phyloP scores from a whole-genome alignment of 2,329 filamentous ascomycete genomes.

The Endoconidiophora polonica region DNA sequence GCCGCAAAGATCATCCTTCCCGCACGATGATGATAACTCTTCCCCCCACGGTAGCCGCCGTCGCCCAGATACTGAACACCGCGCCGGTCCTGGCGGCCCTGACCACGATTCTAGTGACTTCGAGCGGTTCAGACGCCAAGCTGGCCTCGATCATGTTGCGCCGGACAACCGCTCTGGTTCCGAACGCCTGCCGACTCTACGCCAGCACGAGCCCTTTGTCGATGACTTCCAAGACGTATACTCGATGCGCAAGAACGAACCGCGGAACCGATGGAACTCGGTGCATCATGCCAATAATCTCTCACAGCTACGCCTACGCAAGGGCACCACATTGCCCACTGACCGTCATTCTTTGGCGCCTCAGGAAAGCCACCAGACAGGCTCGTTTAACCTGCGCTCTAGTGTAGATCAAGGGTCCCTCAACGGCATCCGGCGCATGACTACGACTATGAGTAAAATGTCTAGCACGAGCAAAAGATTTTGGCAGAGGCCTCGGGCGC shows the following conservation, averaged over 20 bases:
- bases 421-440: slow-evolving; percentile 10
- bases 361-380: slow-evolving; percentile 12
- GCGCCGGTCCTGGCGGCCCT: background rate
- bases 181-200: slow-evolving; percentile 11
- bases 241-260: slow-evolving; percentile 10
- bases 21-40: slow-evolving; percentile 4
- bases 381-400: slow-evolving; percentile 4
- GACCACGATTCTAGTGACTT: background rate
- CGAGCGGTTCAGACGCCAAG: slow-evolving; percentile 1
- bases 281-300: slow-evolving; percentile 1
- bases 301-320: slow-evolving; percentile 6
- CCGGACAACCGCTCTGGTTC: slow-evolving; percentile 8
- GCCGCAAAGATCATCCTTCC: background rate
- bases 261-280: slow-evolving; percentile 8
- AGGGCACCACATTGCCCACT: slow-evolving; percentile 1
- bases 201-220: slow-evolving; percentile 14
- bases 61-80: background rate
- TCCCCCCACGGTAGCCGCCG: slow-evolving; percentile 5
- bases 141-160: background rate
- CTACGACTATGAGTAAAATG: slow-evolving; percentile 12
- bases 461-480: slow-evolving; percentile 10
- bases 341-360: slow-evolving; percentile 8
- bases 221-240: slow-evolving; percentile 30
- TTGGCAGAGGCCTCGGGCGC: slow-evolving; percentile 10
- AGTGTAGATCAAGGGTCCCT: slow-evolving; percentile 10